A percentile compares a stretch with the other conserved stretches of the same genome.
Evolutionary conservation across 163 green algal species (phyloP).

Genomic region (Chlamydomonas reinhardtii): DNA sequence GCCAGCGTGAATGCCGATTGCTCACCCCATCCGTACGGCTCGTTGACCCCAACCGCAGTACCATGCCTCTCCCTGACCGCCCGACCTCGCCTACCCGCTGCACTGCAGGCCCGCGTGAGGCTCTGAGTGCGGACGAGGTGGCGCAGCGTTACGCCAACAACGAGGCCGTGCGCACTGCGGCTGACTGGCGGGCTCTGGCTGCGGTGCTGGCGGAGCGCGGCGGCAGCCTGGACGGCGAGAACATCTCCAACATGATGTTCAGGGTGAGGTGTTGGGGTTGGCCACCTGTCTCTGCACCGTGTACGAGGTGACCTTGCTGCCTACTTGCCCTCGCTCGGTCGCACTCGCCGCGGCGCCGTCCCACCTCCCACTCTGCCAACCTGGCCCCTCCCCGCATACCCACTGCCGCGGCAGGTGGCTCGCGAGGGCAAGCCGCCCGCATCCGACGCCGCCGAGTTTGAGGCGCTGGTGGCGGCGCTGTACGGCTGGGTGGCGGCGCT

Average conservation of each 20-base stretch:
- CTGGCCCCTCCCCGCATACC: not conserved
- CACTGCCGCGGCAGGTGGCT: not conserved
- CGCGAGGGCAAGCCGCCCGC: not conserved
- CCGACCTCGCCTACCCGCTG: not conserved
- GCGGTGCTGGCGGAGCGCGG: slow-evolving; percentile 31
- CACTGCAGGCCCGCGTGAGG: slow-evolving; percentile 20
- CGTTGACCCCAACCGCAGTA: too few relatives aligned
- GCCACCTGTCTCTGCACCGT: too few relatives aligned
- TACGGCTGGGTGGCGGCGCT: slow-evolving; percentile 44
- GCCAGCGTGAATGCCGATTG: too few relatives aligned
- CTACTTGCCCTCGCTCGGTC: too few relatives aligned
- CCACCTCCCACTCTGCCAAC: too few relatives aligned
- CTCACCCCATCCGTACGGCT: too few relatives aligned
- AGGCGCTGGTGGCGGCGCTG: slow-evolving; percentile 45
- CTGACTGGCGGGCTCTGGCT: slow-evolving; percentile 24
- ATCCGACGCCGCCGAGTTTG: slow-evolving; percentile 16
- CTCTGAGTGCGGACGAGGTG: slow-evolving; percentile 14
- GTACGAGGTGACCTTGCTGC: not conserved
- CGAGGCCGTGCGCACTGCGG: slow-evolving; percentile 8
- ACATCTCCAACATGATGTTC: slow-evolving; percentile 35
- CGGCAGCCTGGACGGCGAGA: slow-evolving; percentile 43
- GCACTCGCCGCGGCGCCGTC: not conserved
- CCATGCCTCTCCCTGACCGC: not conserved
- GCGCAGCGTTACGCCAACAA: slow-evolving; percentile 21
- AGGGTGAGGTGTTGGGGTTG: slow-evolving; percentile 20